A percentile compares a stretch with the other conserved stretches of the same genome.
These are phyloP conservation scores for Prunus mume DNA, from an alignment of 306 rosid genomes.

Conservation along the genomic window DNA sequence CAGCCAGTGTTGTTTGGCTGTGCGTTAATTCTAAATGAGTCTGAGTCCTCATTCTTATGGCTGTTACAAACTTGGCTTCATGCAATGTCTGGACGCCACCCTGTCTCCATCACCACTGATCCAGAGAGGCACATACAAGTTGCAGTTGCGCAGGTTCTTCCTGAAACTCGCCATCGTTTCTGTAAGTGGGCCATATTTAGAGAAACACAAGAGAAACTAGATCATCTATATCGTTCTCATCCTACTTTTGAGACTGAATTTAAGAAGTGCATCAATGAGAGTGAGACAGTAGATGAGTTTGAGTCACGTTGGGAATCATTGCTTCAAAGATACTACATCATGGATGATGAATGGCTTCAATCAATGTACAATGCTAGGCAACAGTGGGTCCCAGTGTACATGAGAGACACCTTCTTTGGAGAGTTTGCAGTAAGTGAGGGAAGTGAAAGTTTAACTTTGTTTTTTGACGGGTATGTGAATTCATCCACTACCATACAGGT, in stretches of 20 bases:
- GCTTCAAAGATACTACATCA: constrained; percentile 53
- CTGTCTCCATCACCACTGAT: constrained; percentile 73
- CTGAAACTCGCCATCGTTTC: constrained; percentile 67
- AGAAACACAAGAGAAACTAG: constrained; percentile 59
- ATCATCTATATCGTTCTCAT: constrained; percentile 57
- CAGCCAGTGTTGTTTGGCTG: constrained; percentile 80
- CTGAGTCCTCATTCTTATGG: constrained; percentile 69
- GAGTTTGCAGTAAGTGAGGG: constrained; percentile 49
- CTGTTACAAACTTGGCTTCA: constrained; percentile 76
- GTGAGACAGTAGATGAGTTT: constrained; percentile 63
- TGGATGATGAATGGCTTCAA: constrained; percentile 89
- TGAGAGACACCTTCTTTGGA: constrained; percentile 73
- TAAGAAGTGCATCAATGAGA: constrained; percentile 54
- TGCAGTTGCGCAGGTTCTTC: constrained; percentile 67
- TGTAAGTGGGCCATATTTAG: constrained; percentile 62
- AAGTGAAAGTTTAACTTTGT: constrained; percentile 46
- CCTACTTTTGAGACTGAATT: constrained; percentile 62
- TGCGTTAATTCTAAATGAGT: constrained; percentile 60
- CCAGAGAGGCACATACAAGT: constrained; percentile 62
- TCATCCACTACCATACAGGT: constrained; percentile 70
- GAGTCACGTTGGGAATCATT: constrained; percentile 76
- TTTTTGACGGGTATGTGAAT: constrained; percentile 73
- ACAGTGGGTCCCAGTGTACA: constrained; percentile 78
- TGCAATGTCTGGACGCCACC: constrained; percentile 67
- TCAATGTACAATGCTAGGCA: constrained; percentile 67